A percentile compares a stretch with the other conserved stretches of the same genome.
phyloP scores from a whole-genome alignment of 2,329 filamentous ascomycete genomes.

The Chaetomium sp. region DNA sequence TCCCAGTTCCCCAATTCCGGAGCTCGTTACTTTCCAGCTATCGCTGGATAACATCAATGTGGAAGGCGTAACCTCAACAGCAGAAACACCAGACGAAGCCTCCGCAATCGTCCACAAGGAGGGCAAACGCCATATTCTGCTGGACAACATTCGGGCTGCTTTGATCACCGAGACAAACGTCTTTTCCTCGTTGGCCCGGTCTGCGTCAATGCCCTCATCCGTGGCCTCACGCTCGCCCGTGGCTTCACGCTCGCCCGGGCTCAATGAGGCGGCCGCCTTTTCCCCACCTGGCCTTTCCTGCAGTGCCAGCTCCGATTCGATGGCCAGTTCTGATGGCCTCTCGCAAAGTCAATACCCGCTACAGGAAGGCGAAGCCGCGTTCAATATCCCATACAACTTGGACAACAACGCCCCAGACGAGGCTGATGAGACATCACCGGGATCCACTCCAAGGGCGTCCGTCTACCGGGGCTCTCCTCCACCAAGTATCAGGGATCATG shows the following conservation, averaged over 20 bases:
- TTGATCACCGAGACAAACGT: slow-evolving; percentile 68
- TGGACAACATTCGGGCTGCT: slow-evolving; percentile 65
- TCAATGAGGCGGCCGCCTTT: slow-evolving; percentile 34
- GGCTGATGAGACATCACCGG: slow-evolving; percentile 41
- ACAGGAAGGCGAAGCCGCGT: slow-evolving; percentile 58
- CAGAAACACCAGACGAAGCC: slow-evolving; percentile 37
- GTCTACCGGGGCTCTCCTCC: slow-evolving; percentile 32
- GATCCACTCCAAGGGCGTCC: slow-evolving; percentile 58
- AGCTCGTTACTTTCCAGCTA: slow-evolving; percentile 65
- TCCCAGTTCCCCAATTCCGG: slow-evolving; percentile 47
- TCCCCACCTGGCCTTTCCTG: slow-evolving; percentile 16
- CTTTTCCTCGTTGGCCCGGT: slow-evolving; percentile 61
- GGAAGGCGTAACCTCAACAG: slow-evolving; percentile 61
- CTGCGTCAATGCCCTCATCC: slow-evolving; percentile 62
- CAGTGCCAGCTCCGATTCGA: slow-evolving; percentile 32
- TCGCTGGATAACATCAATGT: slow-evolving; percentile 66
- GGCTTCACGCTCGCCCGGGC: slow-evolving; percentile 50
- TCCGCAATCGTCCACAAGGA: slow-evolving; percentile 54
- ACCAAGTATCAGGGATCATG: slow-evolving; percentile 25
- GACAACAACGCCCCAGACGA: slow-evolving; percentile 43
- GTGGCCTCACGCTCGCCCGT: slow-evolving; percentile 52
- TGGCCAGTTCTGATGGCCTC: slow-evolving; percentile 42
- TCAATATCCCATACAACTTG: slow-evolving; percentile 51
- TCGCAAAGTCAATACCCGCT: slow-evolving; percentile 41
- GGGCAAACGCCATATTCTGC: slow-evolving; percentile 65